Base-by-base conservation (phyloP, 179 eudicot species). In the Patellifolia procumbens region DNA sequence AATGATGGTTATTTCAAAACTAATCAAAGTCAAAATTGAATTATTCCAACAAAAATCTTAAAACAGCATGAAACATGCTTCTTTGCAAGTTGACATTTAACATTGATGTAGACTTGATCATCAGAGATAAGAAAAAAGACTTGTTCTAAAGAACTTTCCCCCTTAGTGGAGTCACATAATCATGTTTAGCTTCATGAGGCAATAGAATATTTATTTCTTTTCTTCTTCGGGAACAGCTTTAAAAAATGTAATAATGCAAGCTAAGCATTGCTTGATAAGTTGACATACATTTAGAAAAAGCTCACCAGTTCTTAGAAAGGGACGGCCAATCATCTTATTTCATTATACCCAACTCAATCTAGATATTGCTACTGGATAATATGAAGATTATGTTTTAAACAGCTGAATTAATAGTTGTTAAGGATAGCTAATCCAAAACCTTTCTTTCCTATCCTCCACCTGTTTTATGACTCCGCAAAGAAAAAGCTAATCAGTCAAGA, bases 401-500 rank as follows among this genome's bases (percentile, higher is more conserved):
- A n/a, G n/a, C n/a, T n/a, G n/a, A n/a, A n/a, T n/a, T n/a, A n/a
- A n/a, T n/a, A n/a, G n/a, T n/a, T n/a, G n/a, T 39, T n/a, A n/a
- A 55, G 24, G 0, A 24, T 35, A 9, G n/a, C n/a, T 11, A 12
- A 24, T 28, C 19, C 4, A 11, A 11, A 35, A 13, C 5, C 49
- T 60, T 64, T 24, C 37, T 66, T 34, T 20, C 39, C 46, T 46
- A 51, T 32, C 60, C 7, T 37, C 55, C 37, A 46, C 7, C 1
- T 5, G 34, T 31, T 31, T 11, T 2, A 13, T 26, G 7, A 31
- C 63, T 22, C n/a, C n/a, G n/a, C n/a, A 16, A 68, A 17, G 39
- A 4, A 26, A 58, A 17, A 73, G 28, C 72, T 88, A 88, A 72
- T 90, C 89, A 53, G 69, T 53, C 70, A 77, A 59, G 59, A 89